Evolutionary conservation across 768 basidiomycete genomes (phyloP).

Genomic region (Tephrocybe sp.): DNA sequence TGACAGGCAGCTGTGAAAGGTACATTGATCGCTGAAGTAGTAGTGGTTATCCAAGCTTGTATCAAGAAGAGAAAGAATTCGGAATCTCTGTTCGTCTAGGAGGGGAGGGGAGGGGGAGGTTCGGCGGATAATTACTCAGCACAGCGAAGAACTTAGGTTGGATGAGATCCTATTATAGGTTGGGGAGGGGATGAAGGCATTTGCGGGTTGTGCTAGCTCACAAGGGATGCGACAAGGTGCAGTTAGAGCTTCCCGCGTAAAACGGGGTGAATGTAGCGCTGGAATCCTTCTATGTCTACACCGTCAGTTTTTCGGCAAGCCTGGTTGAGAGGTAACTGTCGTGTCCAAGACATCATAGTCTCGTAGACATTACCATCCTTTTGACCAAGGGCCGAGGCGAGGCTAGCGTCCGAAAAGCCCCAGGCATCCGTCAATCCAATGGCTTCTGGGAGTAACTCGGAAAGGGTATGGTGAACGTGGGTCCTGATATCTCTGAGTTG

Average conservation of each 20-base stretch:
- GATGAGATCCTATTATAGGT: too few relatives aligned
- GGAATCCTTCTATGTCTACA: constrained; percentile 19
- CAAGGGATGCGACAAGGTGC: too few relatives aligned
- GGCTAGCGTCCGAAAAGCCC: constrained; percentile 25
- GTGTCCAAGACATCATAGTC: constrained; percentile 23
- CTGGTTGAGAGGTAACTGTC: constrained; percentile 22
- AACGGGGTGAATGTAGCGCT: constrained; percentile 17
- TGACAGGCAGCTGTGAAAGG: too few relatives aligned
- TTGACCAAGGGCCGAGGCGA: constrained; percentile 21
- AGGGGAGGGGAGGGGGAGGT: too few relatives aligned
- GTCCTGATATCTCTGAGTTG: constrained; percentile 17
- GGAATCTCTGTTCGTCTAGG: too few relatives aligned
- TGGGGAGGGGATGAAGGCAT: too few relatives aligned
- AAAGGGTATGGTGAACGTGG: constrained; percentile 11
- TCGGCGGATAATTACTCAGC: too few relatives aligned
- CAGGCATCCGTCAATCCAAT: constrained; percentile 24
- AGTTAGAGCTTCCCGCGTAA: constrained; percentile 8
- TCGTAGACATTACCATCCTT: constrained; percentile 26
- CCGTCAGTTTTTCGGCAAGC: constrained; percentile 12
- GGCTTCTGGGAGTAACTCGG: constrained; percentile 20
- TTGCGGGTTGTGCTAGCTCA: too few relatives aligned
- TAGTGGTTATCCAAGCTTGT: too few relatives aligned
- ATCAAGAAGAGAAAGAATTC: too few relatives aligned
- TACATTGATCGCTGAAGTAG: too few relatives aligned
- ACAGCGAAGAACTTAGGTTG: too few relatives aligned